A percentile compares a stretch with the other conserved stretches of the same genome.
Conservation (phyloP, 208 protist species). For the Acanthamoeba castellanii region DNA sequence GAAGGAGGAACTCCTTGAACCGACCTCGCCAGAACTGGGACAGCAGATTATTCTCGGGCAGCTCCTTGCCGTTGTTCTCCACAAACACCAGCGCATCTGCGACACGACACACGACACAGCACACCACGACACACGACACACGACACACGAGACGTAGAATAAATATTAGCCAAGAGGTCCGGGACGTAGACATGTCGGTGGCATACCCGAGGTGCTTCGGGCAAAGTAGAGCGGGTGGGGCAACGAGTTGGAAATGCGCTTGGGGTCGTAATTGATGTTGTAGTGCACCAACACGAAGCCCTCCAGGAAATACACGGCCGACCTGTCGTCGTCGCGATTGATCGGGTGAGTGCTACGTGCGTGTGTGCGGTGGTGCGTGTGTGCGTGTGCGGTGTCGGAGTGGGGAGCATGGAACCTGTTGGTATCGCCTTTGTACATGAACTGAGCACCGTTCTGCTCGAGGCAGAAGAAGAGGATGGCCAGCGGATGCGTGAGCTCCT, state of each 20-base stretch:
- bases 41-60: conserved; percentile 7
- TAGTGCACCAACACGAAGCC: conserved; percentile 39
- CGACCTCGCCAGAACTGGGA: conserved; percentile 34
- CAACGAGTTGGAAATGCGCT: conserved; percentile 22
- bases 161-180: not conserved
- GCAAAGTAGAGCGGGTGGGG: conserved; percentile 44
- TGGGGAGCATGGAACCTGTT: not conserved
- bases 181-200: too few relatives aligned
- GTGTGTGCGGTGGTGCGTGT: not conserved
- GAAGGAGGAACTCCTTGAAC: conserved; percentile 25
- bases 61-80: conserved; percentile 19
- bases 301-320: conserved; percentile 17
- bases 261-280: conserved; percentile 44
- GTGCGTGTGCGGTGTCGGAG: not conserved
- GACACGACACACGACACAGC: not conserved
- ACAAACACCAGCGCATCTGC: conserved; percentile 28
- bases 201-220: not conserved
- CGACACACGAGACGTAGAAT: not conserved
- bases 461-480: conserved; percentile 44
- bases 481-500: conserved; percentile 16
- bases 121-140: not conserved
- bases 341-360: not conserved
- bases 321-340: not conserved
- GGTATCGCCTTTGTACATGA: conserved; percentile 37
- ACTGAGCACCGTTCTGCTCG: conserved; percentile 28